Conservation (phyloP, 2,329 filamentous ascomycete genomes). For the Cladorrhinum sp. region DNA sequence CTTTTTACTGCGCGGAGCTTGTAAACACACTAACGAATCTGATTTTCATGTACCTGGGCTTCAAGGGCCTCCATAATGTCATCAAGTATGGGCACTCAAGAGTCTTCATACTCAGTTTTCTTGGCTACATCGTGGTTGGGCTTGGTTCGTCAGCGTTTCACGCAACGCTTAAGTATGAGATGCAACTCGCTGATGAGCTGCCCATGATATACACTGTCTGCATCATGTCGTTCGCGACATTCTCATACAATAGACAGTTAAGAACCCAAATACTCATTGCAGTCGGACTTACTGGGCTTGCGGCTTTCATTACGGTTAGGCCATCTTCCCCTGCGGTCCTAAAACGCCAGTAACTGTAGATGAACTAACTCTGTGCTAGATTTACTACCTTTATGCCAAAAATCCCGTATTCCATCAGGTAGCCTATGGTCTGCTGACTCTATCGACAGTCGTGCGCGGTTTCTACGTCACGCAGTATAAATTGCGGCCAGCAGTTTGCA, state of each 20-base stretch:
- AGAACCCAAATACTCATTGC: constrained; percentile 33
- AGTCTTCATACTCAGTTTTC: constrained; percentile 67
- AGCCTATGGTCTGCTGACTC: constrained; percentile 71
- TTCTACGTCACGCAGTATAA: constrained; percentile 68
- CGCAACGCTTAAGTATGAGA: constrained; percentile 54
- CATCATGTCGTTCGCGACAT: constrained; percentile 62
- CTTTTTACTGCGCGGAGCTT: constrained; percentile 36
- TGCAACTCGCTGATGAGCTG: constrained; percentile 59
- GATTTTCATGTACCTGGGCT: constrained; percentile 74
- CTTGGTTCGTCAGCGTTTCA: constrained; percentile 57
- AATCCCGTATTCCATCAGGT: constrained; percentile 81
- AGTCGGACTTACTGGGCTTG: constrained; percentile 53
- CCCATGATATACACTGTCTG: constrained; percentile 61
- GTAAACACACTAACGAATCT: constrained; percentile 73
- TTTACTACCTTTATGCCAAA: constrained; percentile 73
- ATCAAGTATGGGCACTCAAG: constrained; percentile 67
- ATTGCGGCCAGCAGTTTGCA: constrained; percentile 45
- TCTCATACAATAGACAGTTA: constrained; percentile 62
- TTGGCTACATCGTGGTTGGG: constrained; percentile 54
- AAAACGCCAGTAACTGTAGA: constrained; percentile 1
- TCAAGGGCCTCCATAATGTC: constrained; percentile 73
- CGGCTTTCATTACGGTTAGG: constrained; percentile 68
- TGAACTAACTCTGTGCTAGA: constrained; percentile 27
- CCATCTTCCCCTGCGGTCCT: too few relatives aligned
- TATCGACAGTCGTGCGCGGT: constrained; percentile 66